Percentiles rank a stretch among this genome's conserved stretches.
Evolutionary conservation across 1,139 yeast genomes (phyloP).

Genomic region (Yamadazyma oceani): DNA sequence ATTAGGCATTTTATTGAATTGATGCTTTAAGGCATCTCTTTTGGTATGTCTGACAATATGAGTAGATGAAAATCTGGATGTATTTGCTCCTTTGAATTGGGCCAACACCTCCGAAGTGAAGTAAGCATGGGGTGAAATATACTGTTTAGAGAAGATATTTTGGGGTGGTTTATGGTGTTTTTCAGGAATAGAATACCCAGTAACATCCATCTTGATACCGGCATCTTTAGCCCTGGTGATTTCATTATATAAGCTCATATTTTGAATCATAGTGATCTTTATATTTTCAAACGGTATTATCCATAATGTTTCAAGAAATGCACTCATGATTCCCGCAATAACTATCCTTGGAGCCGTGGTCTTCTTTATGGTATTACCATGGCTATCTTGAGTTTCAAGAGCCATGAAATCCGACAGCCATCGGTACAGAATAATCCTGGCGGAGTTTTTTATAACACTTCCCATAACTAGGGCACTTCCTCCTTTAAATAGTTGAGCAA

Average conservation of each 20-base stretch:
- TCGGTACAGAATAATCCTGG: constrained; percentile 74
- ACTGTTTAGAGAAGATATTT: constrained; percentile 33
- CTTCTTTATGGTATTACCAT: constrained; percentile 35
- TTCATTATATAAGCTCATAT: constrained; percentile 43
- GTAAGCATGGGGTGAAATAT: constrained; percentile 47
- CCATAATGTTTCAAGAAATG: constrained; percentile 75
- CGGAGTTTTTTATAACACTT: constrained; percentile 66
- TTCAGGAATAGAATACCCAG: constrained; percentile 22
- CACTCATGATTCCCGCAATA: constrained; percentile 86
- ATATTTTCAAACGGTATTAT: constrained; percentile 90
- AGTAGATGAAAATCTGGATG: constrained; percentile 24
- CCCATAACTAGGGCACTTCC: constrained; percentile 81
- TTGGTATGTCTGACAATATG: constrained; percentile 18
- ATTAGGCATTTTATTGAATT: constrained; percentile 56
- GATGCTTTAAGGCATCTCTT: constrained; percentile 29
- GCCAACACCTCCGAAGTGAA: constrained; percentile 36
- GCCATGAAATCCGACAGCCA: constrained; percentile 78
- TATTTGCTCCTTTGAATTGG: constrained; percentile 27
- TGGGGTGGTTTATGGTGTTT: constrained; percentile 28
- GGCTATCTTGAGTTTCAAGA: constrained; percentile 38
- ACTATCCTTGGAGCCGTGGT: constrained; percentile 71
- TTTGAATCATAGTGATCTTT: constrained; percentile 83
- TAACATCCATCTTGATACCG: constrained; percentile 25
- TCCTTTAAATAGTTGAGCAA: constrained; percentile 63
- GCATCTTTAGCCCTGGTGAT: constrained; percentile 22